Percentiles rank a stretch among this genome's conserved stretches.
Conservation (phyloP, 2,329 filamentous ascomycete species). For the Aspergillus texensis region DNA sequence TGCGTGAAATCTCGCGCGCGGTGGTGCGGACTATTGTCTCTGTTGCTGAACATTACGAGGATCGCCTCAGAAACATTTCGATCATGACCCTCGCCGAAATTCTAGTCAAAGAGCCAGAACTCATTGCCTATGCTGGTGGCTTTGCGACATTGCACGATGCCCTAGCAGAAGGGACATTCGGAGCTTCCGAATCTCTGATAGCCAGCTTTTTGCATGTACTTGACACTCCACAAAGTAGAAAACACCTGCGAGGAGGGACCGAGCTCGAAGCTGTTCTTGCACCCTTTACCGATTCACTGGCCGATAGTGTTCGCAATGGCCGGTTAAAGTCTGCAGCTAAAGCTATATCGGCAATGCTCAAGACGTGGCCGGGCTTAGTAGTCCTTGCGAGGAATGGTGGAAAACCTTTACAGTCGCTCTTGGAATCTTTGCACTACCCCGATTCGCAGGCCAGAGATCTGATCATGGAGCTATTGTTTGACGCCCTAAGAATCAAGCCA, state of each 20-base stretch:
- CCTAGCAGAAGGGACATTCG: slow-evolving; percentile 86
- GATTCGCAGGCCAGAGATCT: slow-evolving; percentile 67
- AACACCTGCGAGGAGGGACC: slow-evolving; percentile 82
- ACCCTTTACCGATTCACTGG: slow-evolving; percentile 81
- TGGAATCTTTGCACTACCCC: slow-evolving; percentile 65
- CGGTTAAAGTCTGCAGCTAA: slow-evolving; percentile 83
- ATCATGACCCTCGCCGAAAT: slow-evolving; percentile 93
- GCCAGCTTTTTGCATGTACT: slow-evolving; percentile 87
- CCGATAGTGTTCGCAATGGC: slow-evolving; percentile 60
- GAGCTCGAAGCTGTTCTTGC: slow-evolving; percentile 89
- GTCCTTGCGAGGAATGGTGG: slow-evolving; percentile 86
- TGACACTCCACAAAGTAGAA: slow-evolving; percentile 78
- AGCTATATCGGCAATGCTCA: slow-evolving; percentile 87
- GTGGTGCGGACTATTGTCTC: slow-evolving; percentile 88
- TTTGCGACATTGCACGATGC: slow-evolving; percentile 88
- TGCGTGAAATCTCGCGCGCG: slow-evolving; percentile 81
- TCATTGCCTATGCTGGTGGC: slow-evolving; percentile 82
- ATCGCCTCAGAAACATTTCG: slow-evolving; percentile 85
- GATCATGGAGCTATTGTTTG: slow-evolving; percentile 84
- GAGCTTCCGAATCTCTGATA: slow-evolving; percentile 85
- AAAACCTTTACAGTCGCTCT: slow-evolving; percentile 77
- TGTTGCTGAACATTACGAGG: slow-evolving; percentile 82
- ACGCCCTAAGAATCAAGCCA: slow-evolving; percentile 83
- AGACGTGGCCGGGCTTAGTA: slow-evolving; percentile 92
- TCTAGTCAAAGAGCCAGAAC: slow-evolving; percentile 77